These are phyloP conservation scores for Rhynchosporium secalis DNA, from an alignment of 2,329 filamentous ascomycete genomes.

Conservation along the genomic window DNA sequence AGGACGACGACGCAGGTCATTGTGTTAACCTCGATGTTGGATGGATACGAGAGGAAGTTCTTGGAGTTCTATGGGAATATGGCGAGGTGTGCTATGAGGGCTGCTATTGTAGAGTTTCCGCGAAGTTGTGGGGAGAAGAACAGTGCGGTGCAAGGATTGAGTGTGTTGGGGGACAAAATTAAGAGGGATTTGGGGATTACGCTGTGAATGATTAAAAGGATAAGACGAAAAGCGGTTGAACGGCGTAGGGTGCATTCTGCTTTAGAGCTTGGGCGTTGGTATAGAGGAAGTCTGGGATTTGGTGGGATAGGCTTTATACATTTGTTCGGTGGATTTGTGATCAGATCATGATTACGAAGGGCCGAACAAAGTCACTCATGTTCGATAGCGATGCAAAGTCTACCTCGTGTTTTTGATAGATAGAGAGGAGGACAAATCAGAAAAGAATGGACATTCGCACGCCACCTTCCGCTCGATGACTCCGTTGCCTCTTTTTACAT, in stretches of 20 bases:
- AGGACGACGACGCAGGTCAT: slow-evolving; percentile 73
- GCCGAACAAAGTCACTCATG: background rate
- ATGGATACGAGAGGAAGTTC: slow-evolving; percentile 73
- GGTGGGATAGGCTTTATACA: background rate
- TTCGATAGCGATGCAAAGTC: background rate
- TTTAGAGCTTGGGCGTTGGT: background rate
- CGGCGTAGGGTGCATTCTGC: background rate
- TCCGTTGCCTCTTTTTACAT: no score
- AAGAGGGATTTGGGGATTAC: slow-evolving; percentile 6
- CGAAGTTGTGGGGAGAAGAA: slow-evolving; percentile 49
- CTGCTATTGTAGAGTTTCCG: slow-evolving; percentile 75
- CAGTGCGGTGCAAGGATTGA: slow-evolving; percentile 52
- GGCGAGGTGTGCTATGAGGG: slow-evolving; percentile 67
- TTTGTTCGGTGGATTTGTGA: background rate
- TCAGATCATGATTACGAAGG: no score
- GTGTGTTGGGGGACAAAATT: slow-evolving; percentile 52
- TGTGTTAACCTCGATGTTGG: slow-evolving; percentile 70
- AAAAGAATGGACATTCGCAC: background rate
- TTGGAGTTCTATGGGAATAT: slow-evolving; percentile 78
- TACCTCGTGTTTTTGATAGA: no score
- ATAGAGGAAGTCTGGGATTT: background rate
- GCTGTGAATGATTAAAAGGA: background rate
- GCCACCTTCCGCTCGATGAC: no score
- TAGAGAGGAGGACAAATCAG: background rate
- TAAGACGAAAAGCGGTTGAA: background rate